phyloP scores from a whole-genome alignment of 2,329 filamentous ascomycete species.

The Hypoxylon sp. region DNA sequence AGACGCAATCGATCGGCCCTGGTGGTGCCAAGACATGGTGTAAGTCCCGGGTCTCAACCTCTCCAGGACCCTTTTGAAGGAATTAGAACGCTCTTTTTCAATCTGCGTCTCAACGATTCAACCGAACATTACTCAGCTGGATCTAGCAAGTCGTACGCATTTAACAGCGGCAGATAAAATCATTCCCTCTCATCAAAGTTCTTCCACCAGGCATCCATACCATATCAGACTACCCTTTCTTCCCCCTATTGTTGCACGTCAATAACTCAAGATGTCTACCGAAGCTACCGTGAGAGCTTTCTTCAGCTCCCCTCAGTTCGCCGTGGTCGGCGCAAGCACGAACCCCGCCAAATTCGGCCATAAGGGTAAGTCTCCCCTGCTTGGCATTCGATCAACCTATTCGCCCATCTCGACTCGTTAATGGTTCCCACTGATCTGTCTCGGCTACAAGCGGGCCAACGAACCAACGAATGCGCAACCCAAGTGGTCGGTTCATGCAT shows the following conservation, averaged over 20 bases:
- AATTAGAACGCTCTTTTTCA: constrained; percentile 17
- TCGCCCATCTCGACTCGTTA: background rate
- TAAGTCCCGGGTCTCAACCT: constrained; percentile 22
- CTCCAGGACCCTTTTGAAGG: too few species aligned
- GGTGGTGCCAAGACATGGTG: constrained; percentile 26
- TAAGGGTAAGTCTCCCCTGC: constrained; percentile 70
- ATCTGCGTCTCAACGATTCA: constrained; percentile 33
- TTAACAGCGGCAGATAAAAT: constrained; percentile 26
- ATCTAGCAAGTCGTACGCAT: constrained; percentile 20
- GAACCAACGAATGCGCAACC: constrained; percentile 12
- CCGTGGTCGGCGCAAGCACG: constrained; percentile 89
- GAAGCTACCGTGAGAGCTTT: constrained; percentile 80
- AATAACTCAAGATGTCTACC: constrained; percentile 66
- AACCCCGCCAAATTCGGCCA: constrained; percentile 89
- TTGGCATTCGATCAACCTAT: background rate
- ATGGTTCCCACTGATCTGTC: constrained; percentile 26
- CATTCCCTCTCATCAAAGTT: constrained; percentile 11
- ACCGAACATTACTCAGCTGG: constrained; percentile 37
- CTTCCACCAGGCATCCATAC: constrained; percentile 20
- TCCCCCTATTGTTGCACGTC: background rate
- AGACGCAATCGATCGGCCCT: constrained; percentile 34
- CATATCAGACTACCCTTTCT: constrained; percentile 17
- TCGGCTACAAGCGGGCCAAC: constrained; percentile 33
- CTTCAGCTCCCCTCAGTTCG: constrained; percentile 83
- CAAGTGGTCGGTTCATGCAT: constrained; percentile 25